Conservation (phyloP, 768 basidiomycete genomes). For the Suillus hirtellus region DNA sequence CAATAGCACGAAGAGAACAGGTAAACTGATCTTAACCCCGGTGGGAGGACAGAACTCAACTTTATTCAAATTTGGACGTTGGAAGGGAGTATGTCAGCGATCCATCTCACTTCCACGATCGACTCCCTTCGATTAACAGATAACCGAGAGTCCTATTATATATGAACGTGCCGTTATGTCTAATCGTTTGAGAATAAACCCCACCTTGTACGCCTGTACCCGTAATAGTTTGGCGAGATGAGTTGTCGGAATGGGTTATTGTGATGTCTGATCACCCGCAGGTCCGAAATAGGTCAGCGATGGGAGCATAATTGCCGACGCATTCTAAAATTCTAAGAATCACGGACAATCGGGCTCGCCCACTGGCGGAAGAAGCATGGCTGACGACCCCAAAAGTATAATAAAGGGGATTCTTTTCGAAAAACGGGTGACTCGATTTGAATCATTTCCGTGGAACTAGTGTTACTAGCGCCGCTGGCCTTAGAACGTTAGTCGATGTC, state of each 20-base stretch:
- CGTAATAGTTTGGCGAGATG: conserved; percentile 5
- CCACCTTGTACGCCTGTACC: background rate
- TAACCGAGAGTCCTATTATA: conserved; percentile 6
- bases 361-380: background rate
- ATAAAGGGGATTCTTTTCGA: background rate
- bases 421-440: background rate
- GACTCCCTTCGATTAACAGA: background rate
- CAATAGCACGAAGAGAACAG: background rate
- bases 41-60: conserved; percentile 5
- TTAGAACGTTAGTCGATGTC: background rate
- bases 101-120: background rate
- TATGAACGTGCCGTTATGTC: conserved; percentile 1
- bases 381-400: conserved; percentile 3
- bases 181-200: background rate
- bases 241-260: background rate
- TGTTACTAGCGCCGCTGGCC: background rate
- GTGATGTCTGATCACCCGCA: background rate
- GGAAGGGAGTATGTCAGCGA: background rate
- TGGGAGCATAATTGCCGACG: conserved; percentile 8
- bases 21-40: background rate
- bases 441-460: background rate
- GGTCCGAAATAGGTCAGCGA: conserved; percentile 10
- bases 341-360: background rate
- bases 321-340: conserved; percentile 2
- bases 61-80: conserved; percentile 1